Evolutionary conservation across 192 early-diverging fungal genomes (phyloP), one percentile per base, ranked within the genome.

Genomic region (Linnemannia hyalina): DNA sequence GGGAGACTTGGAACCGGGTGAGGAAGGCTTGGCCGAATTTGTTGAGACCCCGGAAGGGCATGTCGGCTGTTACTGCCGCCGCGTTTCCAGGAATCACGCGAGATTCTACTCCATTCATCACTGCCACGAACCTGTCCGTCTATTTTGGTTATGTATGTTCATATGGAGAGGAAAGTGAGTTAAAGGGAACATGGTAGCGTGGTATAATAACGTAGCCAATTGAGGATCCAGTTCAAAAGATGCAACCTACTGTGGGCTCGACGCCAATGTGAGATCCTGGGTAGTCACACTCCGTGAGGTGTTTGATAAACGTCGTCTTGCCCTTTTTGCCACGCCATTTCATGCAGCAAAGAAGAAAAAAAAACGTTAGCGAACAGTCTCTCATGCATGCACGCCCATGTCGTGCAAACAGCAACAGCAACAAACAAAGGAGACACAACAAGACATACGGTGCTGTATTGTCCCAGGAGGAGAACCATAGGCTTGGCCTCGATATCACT

Each of bases 1-100:
- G 93, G 15, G 97, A 95, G 22, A 97, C 95, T 72, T 97, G 95
- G 89, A 97, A 97, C 22, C 96, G 93, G 9, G 93, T 93, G 63
- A 97, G 89, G 72, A 96, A 98, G 46, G 92, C 89, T 76, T 93
- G 93, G 13, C 97, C 97, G 78, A 97, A 97, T 52, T 93, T 91
- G 55, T 95, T 94, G 69, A 98, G 91, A 9, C 94, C 95, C 23
- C 92, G 91, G 81, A 97, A 97, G 16, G 97, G 97, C 82, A 97
- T 71, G 26, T 96, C 95, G n/a, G 91, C 88, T 18, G 94, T 92
- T 35, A 97, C 96, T 0, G 94, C 96, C 18, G 97, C 97, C 0
- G 97, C 96, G 74, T 96, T 95, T 55, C 97, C 96, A 4, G 97
- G 97, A 32, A 97, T 97, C 10, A 96, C 93, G 65, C 95, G 91